phyloP scores from a whole-genome alignment of 1,139 yeast genomes.

The Kluyveromyces sp. region DNA sequence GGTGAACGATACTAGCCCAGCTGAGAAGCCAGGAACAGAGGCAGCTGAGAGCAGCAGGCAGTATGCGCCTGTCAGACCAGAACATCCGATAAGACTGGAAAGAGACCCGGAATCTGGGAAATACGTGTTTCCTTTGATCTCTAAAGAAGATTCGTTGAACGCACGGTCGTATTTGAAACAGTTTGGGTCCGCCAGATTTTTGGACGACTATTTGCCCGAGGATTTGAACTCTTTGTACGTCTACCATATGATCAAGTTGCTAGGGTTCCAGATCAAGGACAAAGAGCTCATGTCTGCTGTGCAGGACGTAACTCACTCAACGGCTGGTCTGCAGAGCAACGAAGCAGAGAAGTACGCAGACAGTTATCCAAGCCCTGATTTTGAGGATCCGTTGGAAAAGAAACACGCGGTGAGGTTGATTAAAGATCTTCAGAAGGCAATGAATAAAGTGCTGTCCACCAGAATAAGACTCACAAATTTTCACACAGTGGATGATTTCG shows the following conservation, averaged over 20 bases:
- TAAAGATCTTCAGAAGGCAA: constrained; percentile 49
- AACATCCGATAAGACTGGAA: constrained; percentile 20
- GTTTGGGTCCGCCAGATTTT: constrained; percentile 53
- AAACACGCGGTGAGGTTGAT: constrained; percentile 44
- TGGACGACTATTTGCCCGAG: constrained; percentile 54
- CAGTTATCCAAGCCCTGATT: constrained; percentile 21
- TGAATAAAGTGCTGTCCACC: constrained; percentile 49
- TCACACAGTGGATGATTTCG: constrained; percentile 54
- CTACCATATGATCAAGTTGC: constrained; percentile 39
- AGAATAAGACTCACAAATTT: constrained; percentile 49
- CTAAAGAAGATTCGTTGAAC: constrained; percentile 39
- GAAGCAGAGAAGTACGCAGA: constrained; percentile 15
- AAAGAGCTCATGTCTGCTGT: constrained; percentile 35
- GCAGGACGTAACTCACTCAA: constrained; percentile 30
- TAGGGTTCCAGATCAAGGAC: constrained; percentile 48
- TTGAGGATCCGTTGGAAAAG: constrained; percentile 36
- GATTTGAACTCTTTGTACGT: constrained; percentile 51
- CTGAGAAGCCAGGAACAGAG: constrained; percentile 8
- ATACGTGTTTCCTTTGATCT: constrained; percentile 31
- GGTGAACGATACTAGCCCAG: no score
- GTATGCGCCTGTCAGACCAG: constrained; percentile 11
- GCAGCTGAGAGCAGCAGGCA: constrained; percentile 1
- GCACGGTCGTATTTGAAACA: constrained; percentile 55
- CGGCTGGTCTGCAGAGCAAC: constrained; percentile 20
- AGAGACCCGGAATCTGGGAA: constrained; percentile 26